Percentiles rank a stretch among this genome's conserved stretches.
Evolutionary conservation across 768 basidiomycete species (phyloP).

Genomic region (Hygrocybe coccinea): DNA sequence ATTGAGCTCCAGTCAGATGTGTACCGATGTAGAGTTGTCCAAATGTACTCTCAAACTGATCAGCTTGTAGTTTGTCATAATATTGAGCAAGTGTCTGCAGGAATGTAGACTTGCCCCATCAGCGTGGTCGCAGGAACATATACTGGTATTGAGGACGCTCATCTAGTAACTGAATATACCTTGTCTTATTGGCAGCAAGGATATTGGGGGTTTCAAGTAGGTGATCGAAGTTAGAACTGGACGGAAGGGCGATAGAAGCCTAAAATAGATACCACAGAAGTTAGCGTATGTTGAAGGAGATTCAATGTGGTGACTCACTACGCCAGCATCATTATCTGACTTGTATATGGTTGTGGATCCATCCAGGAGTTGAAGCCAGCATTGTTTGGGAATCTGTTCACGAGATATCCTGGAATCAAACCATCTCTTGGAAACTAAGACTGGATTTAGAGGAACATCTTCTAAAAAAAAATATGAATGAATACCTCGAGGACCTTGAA

Average conservation of each 20-base stretch:
- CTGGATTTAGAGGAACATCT: too few relatives aligned
- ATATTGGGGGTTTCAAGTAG: not conserved
- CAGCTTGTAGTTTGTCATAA: not conserved
- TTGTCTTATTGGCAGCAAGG: not conserved
- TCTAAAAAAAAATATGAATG: too few relatives aligned
- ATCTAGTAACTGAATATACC: not conserved
- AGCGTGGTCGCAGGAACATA: not conserved
- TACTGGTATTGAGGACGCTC: not conserved
- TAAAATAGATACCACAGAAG: not conserved
- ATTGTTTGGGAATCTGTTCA: not conserved
- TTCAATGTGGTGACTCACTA: not conserved
- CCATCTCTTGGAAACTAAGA: too few relatives aligned
- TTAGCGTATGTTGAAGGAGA: not conserved
- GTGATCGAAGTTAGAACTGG: not conserved
- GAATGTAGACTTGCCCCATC: slow-evolving; percentile 1
- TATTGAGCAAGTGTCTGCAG: not conserved
- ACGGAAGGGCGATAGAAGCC: too few relatives aligned
- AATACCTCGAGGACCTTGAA: too few relatives aligned
- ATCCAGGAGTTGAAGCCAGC: not conserved
- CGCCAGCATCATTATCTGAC: not conserved
- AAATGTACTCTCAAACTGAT: not conserved
- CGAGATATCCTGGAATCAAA: too few relatives aligned
- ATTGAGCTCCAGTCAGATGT: not conserved
- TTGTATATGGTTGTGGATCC: not conserved
- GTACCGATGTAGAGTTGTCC: not conserved